A percentile compares a stretch with the other conserved stretches of the same genome.
Evolutionary conservation across 2,329 filamentous ascomycete species (phyloP).

Genomic region (Alternaria alternata): DNA sequence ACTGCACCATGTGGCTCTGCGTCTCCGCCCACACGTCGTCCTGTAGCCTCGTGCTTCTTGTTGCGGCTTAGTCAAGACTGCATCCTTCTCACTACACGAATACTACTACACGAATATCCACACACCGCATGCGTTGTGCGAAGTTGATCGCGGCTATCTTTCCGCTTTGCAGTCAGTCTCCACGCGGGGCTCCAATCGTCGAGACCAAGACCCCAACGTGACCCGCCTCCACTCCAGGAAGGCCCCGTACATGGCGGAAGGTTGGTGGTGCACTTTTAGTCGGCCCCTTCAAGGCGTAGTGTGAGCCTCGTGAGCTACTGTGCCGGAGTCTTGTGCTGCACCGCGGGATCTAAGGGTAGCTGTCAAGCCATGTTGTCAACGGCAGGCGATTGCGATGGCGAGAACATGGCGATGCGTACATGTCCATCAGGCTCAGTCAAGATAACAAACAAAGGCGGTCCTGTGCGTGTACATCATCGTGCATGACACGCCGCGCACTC

Average conservation of each 20-base stretch:
- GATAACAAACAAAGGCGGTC: neutral
- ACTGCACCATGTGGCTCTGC: constrained; percentile 2
- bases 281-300: neutral
- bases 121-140: neutral
- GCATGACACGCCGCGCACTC: constrained; percentile 8
- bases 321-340: neutral
- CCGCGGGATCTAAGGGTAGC: neutral
- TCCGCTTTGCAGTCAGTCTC: constrained; percentile 6
- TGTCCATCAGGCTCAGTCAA: neutral
- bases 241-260: constrained; percentile 1
- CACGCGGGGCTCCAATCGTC: constrained; percentile 14
- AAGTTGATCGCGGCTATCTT: constrained; percentile 12
- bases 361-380: neutral
- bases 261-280: neutral
- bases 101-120: neutral
- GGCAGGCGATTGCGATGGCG: neutral
- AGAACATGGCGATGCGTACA: neutral
- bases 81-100: neutral
- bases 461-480: constrained; percentile 19
- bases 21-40: neutral
- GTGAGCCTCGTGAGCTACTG: neutral
- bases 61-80: neutral
- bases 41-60: neutral
- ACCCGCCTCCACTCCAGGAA: constrained; percentile 4
- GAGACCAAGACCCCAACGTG: constrained; percentile 7